A percentile compares a stretch with the other conserved stretches of the same genome.
Evolutionary conservation across 768 basidiomycete genomes (phyloP).

Genomic region (Dioszegia crocea): DNA sequence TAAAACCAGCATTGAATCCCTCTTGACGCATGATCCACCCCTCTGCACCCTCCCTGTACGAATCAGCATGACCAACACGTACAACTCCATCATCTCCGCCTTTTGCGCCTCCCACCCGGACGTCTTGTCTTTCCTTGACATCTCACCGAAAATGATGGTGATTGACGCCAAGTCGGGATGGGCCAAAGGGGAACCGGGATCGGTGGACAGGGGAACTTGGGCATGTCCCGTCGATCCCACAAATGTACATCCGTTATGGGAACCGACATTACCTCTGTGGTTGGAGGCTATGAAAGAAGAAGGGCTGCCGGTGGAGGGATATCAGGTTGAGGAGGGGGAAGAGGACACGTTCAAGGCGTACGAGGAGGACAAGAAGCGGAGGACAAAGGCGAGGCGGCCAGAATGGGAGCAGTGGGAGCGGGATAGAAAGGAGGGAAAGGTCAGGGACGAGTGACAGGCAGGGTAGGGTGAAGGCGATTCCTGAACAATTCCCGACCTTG

Average conservation of each 20-base stretch:
- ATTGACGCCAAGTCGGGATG: slow-evolving; percentile 1
- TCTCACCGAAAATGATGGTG: slow-evolving; percentile 19
- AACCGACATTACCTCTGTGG: slow-evolving; percentile 43
- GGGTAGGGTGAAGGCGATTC: neutral
- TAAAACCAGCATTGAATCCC: slow-evolving; percentile 19
- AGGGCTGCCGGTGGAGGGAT: slow-evolving; percentile 25
- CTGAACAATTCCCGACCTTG: too few relatives aligned
- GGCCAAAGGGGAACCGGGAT: slow-evolving; percentile 1
- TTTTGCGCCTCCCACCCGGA: slow-evolving; percentile 31
- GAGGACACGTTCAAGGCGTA: slow-evolving; percentile 40
- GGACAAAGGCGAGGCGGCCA: slow-evolving; percentile 17
- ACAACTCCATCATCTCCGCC: slow-evolving; percentile 17
- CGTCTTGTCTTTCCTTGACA: slow-evolving; percentile 33
- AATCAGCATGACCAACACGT: slow-evolving; percentile 33
- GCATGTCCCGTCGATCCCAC: slow-evolving; percentile 41
- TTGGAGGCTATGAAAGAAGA: slow-evolving; percentile 22
- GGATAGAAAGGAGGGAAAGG: slow-evolving; percentile 11
- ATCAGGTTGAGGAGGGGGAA: slow-evolving; percentile 29
- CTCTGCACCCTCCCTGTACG: slow-evolving; percentile 34
- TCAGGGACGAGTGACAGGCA: slow-evolving; percentile 23
- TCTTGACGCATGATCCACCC: slow-evolving; percentile 31
- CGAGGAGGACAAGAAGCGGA: slow-evolving; percentile 34
- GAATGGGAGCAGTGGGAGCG: slow-evolving; percentile 3
- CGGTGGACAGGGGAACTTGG: slow-evolving; percentile 31
- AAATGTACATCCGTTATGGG: slow-evolving; percentile 45